Conservation (phyloP, 352 stramenopile species). For the Globisporangium apiculatum region DNA sequence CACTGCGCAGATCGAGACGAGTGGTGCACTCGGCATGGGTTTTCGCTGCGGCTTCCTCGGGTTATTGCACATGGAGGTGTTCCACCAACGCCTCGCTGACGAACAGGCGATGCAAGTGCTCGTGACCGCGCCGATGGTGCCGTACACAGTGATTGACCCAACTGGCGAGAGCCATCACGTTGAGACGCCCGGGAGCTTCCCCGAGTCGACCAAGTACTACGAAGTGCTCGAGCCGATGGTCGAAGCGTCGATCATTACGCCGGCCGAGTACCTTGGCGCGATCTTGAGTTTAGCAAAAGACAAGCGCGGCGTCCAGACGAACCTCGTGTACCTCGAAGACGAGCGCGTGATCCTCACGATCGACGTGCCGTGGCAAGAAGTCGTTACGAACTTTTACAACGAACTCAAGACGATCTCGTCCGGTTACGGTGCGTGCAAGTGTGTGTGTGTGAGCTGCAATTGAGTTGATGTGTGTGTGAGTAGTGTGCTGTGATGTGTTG, state of each 20-base stretch:
- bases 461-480: too few species aligned
- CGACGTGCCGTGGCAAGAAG: slow-evolving; percentile 96
- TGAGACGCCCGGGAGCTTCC: slow-evolving; percentile 73
- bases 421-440: slow-evolving; percentile 85
- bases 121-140: slow-evolving; percentile 97
- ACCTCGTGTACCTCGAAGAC: slow-evolving; percentile 94
- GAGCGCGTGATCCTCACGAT: slow-evolving; percentile 92
- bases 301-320: slow-evolving; percentile 86
- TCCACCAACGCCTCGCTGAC: slow-evolving; percentile 96
- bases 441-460: neutral
- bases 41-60: slow-evolving; percentile 97
- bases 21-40: slow-evolving; percentile 91
- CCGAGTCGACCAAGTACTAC: slow-evolving; percentile 82
- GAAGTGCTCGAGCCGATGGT: slow-evolving; percentile 95
- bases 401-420: slow-evolving; percentile 94
- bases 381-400: slow-evolving; percentile 99
- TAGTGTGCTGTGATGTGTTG: too few species aligned
- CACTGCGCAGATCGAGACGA: slow-evolving; percentile 93
- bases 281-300: slow-evolving; percentile 94
- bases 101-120: slow-evolving; percentile 98
- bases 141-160: slow-evolving; percentile 89
- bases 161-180: slow-evolving; percentile 34
- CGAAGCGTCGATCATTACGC: slow-evolving; percentile 94
- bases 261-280: slow-evolving; percentile 90
- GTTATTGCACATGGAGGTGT: slow-evolving; percentile 97